These are phyloP conservation scores for Venturia aucupariae DNA, from an alignment of 2,329 filamentous ascomycete genomes.

Conservation along the genomic window DNA sequence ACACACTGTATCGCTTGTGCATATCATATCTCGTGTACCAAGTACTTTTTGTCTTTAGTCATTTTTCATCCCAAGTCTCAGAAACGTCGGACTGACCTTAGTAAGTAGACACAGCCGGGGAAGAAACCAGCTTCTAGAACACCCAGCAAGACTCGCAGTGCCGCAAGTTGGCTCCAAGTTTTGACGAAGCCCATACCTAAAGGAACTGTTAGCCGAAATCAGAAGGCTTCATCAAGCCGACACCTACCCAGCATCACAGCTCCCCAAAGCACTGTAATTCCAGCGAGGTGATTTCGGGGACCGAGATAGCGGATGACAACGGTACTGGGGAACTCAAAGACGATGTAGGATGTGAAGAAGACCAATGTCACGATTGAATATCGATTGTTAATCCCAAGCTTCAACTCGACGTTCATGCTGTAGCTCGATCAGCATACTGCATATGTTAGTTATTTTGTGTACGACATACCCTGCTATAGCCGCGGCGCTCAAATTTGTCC, in stretches of 20 bases:
- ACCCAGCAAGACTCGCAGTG: slow-evolving; percentile 31
- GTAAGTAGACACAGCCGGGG: slow-evolving; percentile 34
- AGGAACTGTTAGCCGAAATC: neutral
- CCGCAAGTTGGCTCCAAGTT: slow-evolving; percentile 28
- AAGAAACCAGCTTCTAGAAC: slow-evolving; percentile 31
- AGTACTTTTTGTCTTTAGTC: slow-evolving; percentile 20
- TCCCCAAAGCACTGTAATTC: slow-evolving; percentile 32
- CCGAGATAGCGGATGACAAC: slow-evolving; percentile 33
- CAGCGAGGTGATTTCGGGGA: slow-evolving; percentile 29
- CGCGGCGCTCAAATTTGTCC: slow-evolving; percentile 66
- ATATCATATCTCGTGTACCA: slow-evolving; percentile 52
- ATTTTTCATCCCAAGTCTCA: neutral
- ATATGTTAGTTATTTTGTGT: neutral
- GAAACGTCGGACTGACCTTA: neutral
- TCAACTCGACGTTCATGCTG: slow-evolving; percentile 55
- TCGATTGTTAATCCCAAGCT: slow-evolving; percentile 36
- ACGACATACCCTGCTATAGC: slow-evolving; percentile 54
- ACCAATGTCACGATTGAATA: slow-evolving; percentile 55
- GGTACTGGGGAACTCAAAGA: slow-evolving; percentile 34
- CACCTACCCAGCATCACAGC: slow-evolving; percentile 31
- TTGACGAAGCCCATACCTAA: slow-evolving; percentile 35
- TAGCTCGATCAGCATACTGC: slow-evolving; percentile 21
- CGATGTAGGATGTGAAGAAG: slow-evolving; percentile 36
- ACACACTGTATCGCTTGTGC: slow-evolving; percentile 58
- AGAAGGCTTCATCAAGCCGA: no score